Evolutionary conservation across 257 asterid species (phyloP).

Genomic region (Penstemon eatonii): DNA sequence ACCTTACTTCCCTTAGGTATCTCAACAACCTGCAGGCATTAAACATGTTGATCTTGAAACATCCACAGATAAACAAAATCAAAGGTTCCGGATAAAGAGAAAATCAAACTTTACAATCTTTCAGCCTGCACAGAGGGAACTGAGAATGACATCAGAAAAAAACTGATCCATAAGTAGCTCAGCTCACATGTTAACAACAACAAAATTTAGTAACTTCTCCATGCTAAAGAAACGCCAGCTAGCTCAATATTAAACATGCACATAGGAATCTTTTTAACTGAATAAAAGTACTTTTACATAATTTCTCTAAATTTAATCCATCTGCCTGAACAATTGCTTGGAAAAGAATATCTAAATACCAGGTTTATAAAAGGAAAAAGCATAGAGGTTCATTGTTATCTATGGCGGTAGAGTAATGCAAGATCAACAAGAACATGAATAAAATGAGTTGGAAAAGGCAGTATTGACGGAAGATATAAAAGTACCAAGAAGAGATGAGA

Average conservation of each 20-base stretch:
- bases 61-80: neutral
- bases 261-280: neutral
- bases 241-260: neutral
- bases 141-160: slow-evolving; percentile 5
- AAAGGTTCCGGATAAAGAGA: slow-evolving; percentile 1
- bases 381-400: slow-evolving; percentile 12
- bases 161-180: slow-evolving; percentile 1
- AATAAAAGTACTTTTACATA: neutral
- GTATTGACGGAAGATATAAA: neutral
- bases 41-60: slow-evolving; percentile 19
- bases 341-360: neutral
- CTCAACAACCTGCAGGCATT: slow-evolving; percentile 77
- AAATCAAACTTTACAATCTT: slow-evolving; percentile 13
- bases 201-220: neutral
- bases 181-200: slow-evolving; percentile 17
- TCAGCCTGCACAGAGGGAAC: slow-evolving; percentile 13
- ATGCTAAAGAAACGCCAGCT: slow-evolving; percentile 4
- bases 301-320: neutral
- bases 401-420: neutral
- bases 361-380: slow-evolving; percentile 11
- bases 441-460: neutral
- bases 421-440: neutral
- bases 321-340: neutral
- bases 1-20: slow-evolving; percentile 95
- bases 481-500: slow-evolving; percentile 1